Base-by-base conservation (phyloP, 257 asterid genomes). In the Hygrophila difformis region DNA sequence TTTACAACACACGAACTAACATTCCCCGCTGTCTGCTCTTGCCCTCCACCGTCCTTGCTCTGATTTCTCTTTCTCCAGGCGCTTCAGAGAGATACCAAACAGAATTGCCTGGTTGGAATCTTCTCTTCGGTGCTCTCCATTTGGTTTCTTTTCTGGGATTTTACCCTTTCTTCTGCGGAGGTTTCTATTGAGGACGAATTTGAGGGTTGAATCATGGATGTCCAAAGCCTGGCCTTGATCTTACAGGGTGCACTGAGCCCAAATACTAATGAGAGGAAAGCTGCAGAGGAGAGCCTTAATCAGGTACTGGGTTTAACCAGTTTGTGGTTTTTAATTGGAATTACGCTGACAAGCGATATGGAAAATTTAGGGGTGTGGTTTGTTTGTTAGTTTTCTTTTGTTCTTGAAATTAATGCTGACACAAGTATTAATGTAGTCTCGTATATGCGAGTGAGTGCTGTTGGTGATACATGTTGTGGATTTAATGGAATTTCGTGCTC, bases 271-370 rank as follows among this genome's bases (percentile, higher is more conserved):
- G 87, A 91, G 53, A 79, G 97, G 23, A 86, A 77, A 64, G 80
- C 95, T 5, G 95, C 97, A 12, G 99, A 91, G 51, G 79, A 70
- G 15, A 76, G 85, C 56, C 85, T 91, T 38, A 83, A 72, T 76
- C 97, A 91, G 87, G 99, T 91, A 12, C 47, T 44, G 17, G 13
- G 12, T 17, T 11, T 15, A 12, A 34, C 41, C n/a, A n/a, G n/a
- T 24, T 38, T 2, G 1, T 13, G 1, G 13, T n/a, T n/a, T n/a
- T n/a, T n/a, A n/a, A n/a, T n/a, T n/a, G n/a, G n/a, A n/a, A n/a
- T n/a, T n/a, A n/a, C n/a, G n/a, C n/a, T n/a, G n/a, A n/a, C n/a
- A n/a, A n/a, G n/a, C n/a, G n/a, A n/a, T n/a, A n/a, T n/a, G n/a
- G n/a, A n/a, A n/a, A n/a, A n/a, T n/a, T n/a, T n/a, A 31, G 21